Conservation (phyloP, 768 basidiomycete species). For the Exsudoporus frostii region DNA sequence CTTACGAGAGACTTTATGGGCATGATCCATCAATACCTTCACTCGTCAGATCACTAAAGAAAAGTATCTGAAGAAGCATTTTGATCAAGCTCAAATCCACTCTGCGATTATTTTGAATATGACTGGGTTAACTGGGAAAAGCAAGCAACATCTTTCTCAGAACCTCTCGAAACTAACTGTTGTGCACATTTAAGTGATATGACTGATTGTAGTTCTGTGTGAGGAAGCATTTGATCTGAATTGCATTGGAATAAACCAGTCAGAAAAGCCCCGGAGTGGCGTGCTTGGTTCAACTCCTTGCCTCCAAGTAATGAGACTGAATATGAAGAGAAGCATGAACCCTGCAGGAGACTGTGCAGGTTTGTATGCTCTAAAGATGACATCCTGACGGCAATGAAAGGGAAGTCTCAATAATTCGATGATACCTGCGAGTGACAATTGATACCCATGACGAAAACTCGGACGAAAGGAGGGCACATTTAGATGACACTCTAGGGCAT, state of each 20-base stretch:
- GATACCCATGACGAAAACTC: conserved; percentile 17
- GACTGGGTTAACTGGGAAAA: conserved; percentile 70
- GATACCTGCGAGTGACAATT: conserved; percentile 12
- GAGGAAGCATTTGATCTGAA: conserved; percentile 43
- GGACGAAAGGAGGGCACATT: conserved; percentile 10
- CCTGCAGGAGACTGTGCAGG: conserved; percentile 42
- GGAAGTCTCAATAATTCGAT: conserved; percentile 6
- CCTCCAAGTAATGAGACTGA: conserved; percentile 13
- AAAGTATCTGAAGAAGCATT: conserved; percentile 25
- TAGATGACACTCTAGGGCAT: conserved; percentile 22
- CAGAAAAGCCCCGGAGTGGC: conserved; percentile 49
- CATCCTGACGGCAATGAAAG: not conserved
- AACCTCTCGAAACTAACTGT: conserved; percentile 6
- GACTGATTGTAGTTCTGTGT: conserved; percentile 66
- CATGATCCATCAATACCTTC: conserved; percentile 39
- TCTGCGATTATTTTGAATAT: conserved; percentile 59
- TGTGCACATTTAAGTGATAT: conserved; percentile 55
- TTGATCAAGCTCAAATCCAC: conserved; percentile 28
- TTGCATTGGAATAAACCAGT: conserved; percentile 52
- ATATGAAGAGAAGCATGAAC: conserved; percentile 31
- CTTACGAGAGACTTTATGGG: conserved; percentile 50
- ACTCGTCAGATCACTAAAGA: conserved; percentile 35
- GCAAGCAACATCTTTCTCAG: conserved; percentile 37
- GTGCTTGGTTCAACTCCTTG: conserved; percentile 45
- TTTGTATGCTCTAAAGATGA: conserved; percentile 51